Conservation (phyloP, 768 basidiomycete genomes). For the Leccinellum albellum region DNA sequence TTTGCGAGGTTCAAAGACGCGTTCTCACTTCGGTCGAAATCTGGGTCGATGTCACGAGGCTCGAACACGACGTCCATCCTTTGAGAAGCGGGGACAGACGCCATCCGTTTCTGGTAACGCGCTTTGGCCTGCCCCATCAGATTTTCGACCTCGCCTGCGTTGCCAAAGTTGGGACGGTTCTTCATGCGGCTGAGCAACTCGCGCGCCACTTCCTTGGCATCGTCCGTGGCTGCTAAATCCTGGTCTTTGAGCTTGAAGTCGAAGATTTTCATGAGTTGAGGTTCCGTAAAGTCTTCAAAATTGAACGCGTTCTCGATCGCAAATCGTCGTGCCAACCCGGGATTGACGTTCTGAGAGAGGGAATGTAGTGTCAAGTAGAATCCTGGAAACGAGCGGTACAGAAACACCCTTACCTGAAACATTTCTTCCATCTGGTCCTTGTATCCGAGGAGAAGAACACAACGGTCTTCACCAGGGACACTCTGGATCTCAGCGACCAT, state of each 20-base stretch:
- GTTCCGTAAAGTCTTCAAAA: conserved; percentile 61
- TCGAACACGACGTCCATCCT: conserved; percentile 34
- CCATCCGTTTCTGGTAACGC: conserved; percentile 42
- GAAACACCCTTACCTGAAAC: conserved; percentile 53
- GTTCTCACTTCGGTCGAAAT: conserved; percentile 47
- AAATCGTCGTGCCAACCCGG: conserved; percentile 64
- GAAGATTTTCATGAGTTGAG: conserved; percentile 50
- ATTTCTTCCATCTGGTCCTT: conserved; percentile 65
- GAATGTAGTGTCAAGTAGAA: not conserved
- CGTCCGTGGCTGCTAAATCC: conserved; percentile 53
- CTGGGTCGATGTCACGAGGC: conserved; percentile 59
- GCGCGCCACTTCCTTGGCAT: conserved; percentile 56
- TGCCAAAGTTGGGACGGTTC: conserved; percentile 60
- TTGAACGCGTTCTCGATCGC: conserved; percentile 64
- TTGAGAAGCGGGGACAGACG: conserved; percentile 21
- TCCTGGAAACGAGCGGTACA: not conserved
- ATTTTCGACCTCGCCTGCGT: conserved; percentile 65
- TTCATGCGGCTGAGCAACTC: conserved; percentile 37
- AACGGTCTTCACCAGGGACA: conserved; percentile 65
- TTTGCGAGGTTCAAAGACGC: conserved; percentile 51
- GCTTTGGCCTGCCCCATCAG: conserved; percentile 50
- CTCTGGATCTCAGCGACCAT: conserved; percentile 74
- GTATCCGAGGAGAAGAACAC: conserved; percentile 65
- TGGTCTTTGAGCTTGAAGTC: conserved; percentile 55
- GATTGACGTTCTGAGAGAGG: conserved; percentile 58